phyloP scores from a whole-genome alignment of 176 grass and related monocot genomes.

The Chloris gayana region DNA sequence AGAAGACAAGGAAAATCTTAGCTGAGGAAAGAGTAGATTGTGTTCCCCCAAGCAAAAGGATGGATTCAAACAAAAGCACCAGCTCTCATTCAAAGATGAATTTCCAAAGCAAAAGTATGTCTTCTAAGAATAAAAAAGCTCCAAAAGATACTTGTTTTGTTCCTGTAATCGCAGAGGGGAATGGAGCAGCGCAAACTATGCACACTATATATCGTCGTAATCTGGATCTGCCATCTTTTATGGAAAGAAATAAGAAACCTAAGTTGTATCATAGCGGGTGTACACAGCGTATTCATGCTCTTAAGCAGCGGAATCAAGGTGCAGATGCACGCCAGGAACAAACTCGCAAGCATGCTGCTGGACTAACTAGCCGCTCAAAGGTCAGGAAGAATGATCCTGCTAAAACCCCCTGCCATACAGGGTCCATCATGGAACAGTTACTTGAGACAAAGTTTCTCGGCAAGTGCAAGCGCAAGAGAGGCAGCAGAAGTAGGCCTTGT shows the following conservation, averaged over 20 bases:
- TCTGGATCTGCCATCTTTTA: conserved; percentile 51
- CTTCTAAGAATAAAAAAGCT: conserved; percentile 37
- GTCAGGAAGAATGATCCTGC: conserved; percentile 29
- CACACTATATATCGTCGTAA: conserved; percentile 26
- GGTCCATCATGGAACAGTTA: conserved; percentile 56
- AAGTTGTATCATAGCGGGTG: conserved; percentile 70
- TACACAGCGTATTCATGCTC: conserved; percentile 80
- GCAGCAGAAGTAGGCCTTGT: conserved; percentile 51
- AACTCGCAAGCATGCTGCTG: conserved; percentile 43
- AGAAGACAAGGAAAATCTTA: conserved; percentile 54
- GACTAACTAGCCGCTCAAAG: conserved; percentile 27
- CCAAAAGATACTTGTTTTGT: conserved; percentile 12
- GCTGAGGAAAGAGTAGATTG: conserved; percentile 37
- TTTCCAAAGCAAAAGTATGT: conserved; percentile 27
- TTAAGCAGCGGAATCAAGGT: conserved; percentile 53
- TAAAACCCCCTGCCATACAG: conserved; percentile 22
- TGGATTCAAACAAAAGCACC: conserved; percentile 30
- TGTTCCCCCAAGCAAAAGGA: conserved; percentile 29
- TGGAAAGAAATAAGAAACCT: conserved; percentile 65
- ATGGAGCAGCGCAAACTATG: conserved; percentile 41
- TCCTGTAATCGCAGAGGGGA: conserved; percentile 17
- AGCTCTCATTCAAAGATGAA: conserved; percentile 29
- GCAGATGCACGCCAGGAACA: conserved; percentile 37
- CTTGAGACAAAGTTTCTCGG: conserved; percentile 45
- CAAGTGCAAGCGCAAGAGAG: conserved; percentile 52